phyloP scores from a whole-genome alignment of 1,284 basidiomycete species.

The Cryptococcus jaspeensis region DNA sequence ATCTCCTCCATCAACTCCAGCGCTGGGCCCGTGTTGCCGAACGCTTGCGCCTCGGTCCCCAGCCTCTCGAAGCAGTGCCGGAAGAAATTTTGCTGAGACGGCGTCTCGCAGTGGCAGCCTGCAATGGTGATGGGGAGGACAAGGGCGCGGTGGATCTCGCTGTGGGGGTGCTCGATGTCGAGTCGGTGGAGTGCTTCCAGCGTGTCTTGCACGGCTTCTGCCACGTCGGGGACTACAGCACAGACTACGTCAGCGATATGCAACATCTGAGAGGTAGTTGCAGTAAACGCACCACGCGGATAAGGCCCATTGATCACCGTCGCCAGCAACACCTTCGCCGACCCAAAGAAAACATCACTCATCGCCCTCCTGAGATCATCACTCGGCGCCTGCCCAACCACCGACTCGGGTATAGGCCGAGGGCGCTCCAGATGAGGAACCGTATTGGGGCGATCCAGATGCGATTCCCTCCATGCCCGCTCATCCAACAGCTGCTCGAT shows the following conservation, averaged over 20 bases:
- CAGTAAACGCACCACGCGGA: conserved; percentile 20
- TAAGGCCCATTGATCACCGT: conserved; percentile 24
- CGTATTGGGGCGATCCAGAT: conserved; percentile 1
- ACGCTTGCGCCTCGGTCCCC: conserved; percentile 54
- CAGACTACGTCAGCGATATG: not conserved
- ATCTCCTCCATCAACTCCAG: conserved; percentile 60
- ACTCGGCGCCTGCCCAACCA: not conserved
- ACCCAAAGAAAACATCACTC: conserved; percentile 26
- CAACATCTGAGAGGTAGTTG: not conserved
- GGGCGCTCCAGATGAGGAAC: no score
- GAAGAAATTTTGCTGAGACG: conserved; percentile 55
- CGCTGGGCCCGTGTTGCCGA: conserved; percentile 64
- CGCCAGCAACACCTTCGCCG: conserved; percentile 23
- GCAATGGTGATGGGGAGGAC: conserved; percentile 47
- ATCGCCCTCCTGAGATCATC: conserved; percentile 11
- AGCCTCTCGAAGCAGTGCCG: conserved; percentile 55
- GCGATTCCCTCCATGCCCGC: conserved; percentile 22
- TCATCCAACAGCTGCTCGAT: conserved; percentile 56
- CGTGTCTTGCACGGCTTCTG: conserved; percentile 50
- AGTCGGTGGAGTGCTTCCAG: conserved; percentile 53
- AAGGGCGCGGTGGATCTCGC: conserved; percentile 70
- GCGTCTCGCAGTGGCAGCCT: conserved; percentile 22
- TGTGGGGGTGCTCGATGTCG: conserved; percentile 32
- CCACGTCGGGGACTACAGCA: conserved; percentile 23
- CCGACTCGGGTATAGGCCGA: no score